Evolutionary conservation across 1,284 basidiomycete species (phyloP).

Genomic region (Mycena citricolor): DNA sequence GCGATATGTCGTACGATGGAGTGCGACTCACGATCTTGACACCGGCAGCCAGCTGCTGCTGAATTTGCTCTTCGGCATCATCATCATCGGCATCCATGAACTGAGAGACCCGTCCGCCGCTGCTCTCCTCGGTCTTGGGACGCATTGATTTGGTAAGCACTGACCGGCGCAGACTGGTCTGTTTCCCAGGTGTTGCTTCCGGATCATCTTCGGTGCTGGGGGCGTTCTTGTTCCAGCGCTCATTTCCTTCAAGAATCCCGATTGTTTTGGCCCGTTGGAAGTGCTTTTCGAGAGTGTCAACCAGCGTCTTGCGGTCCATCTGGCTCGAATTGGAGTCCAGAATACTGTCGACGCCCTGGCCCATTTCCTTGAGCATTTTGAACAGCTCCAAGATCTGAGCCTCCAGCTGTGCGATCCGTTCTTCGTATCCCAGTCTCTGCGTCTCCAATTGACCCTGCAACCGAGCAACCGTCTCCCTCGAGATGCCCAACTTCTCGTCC

Average conservation of each 20-base stretch:
- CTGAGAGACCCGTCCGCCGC: constrained; percentile 74
- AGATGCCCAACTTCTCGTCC: constrained; percentile 79
- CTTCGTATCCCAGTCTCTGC: constrained; percentile 83
- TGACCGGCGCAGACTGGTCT: constrained; percentile 39
- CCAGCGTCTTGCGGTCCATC: constrained; percentile 81
- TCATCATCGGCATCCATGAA: constrained; percentile 92
- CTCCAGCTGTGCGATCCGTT: constrained; percentile 86
- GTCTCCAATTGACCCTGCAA: constrained; percentile 79
- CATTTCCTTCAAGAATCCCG: constrained; percentile 78
- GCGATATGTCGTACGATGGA: constrained; percentile 4
- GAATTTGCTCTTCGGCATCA: constrained; percentile 81
- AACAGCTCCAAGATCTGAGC: constrained; percentile 93
- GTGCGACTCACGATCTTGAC: constrained; percentile 57
- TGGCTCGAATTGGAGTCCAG: constrained; percentile 58
- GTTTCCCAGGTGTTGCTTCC: constrained; percentile 55
- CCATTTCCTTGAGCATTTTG: constrained; percentile 85
- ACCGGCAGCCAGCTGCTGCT: constrained; percentile 76
- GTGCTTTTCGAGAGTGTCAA: constrained; percentile 79
- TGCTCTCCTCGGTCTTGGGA: constrained; percentile 46
- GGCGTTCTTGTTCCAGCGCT: constrained; percentile 34
- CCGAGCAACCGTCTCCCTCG: constrained; percentile 76
- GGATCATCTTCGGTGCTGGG: constrained; percentile 42
- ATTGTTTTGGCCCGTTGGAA: constrained; percentile 86
- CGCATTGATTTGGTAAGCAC: constrained; percentile 37
- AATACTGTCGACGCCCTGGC: constrained; percentile 73